Evolutionary conservation across 768 basidiomycete species (phyloP), one percentile per base, ranked within the genome.

Genomic region (Pisolithus tinctorius): DNA sequence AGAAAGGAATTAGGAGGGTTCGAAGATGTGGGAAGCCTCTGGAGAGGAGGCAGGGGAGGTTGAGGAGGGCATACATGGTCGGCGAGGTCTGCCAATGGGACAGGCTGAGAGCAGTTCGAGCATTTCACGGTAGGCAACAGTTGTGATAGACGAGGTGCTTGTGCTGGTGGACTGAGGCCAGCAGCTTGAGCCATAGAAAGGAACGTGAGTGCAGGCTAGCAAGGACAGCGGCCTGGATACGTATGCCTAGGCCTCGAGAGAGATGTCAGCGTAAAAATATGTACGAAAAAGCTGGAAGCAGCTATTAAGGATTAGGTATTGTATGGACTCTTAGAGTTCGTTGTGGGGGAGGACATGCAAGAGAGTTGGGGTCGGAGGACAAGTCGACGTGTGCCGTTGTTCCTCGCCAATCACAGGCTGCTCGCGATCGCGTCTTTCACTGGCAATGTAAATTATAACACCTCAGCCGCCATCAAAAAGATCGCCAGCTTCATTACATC

Each of bases 51-150:
- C 36, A 45, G 80, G 74, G 74, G 63, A 16, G 82, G 74, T 1
- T 78, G 75, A 9, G 74, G 66, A 6, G 73, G 56, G 66, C 93
- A 96, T 63, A 82, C 72, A 63, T 95, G 93, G 55, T 90, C 86
- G 36, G 82, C 82, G 34, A 95, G 81, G 43, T 83, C 75, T 44
- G 76, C 70, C 34, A 95, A 74, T 30, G 86, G 82, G 37, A 96
- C 87, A 1, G 78, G 80, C 8, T 72, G 70, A 58, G 72, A 71
- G 64, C 93, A 96, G 29, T 71, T 84, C 2, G 89, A 89, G 67
- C 93, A 96, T 65, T 86, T 94, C 54, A 93, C 85, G 2, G 83
- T 74, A 5, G 93, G 90, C 9, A 95, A 74, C 45, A 85, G 66
- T 65, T 90, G 82, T 23, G 89, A 90, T 55, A 58, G 51, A 16